Base-by-base conservation (phyloP, 2,329 filamentous ascomycete species). In the Epichloe bromicola region DNA sequence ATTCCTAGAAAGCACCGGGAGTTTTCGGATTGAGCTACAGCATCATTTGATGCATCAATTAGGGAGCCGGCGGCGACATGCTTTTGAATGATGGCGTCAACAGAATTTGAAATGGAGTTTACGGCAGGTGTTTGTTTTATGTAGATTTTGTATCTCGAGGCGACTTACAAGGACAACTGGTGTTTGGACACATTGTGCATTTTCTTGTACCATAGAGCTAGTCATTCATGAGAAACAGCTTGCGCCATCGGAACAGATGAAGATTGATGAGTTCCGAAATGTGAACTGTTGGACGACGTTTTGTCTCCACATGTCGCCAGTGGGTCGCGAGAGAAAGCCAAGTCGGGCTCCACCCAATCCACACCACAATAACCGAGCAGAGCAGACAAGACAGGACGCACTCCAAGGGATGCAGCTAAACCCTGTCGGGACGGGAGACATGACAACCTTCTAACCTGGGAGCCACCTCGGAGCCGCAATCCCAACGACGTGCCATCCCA, bases 361-460 rank as follows among this genome's bases (percentile, higher is more conserved):
- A 49, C 48, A 38, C 46, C 33, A 41, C 15, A 7, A 8, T 20
- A 20, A 20, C 20, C 20, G 20, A 20, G 20, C 20, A 20, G 20
- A 20, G 3, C 20, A 20, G 20, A 20, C 20, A 20, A 20, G 23
- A 26, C 23, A 26, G 23, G 23, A 26, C 23, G 23, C 23, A 26
- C 30, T 30, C 41, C 14, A 42, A 46, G 45, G 11, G 45, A 37
- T 43, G 46, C 43, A 47, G 48, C 51, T 56, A 56, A 53, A 48
- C 53, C 53, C 40, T 52, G 48, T 49, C 34, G 51, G 54, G 44
- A 49, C 40, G 47, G 48, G 37, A 20, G 39, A 49, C 30, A 36
- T 19, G 37, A 38, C 49, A 50, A 48, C 46, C 40, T 49, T 38
- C 36, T 20, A 49, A 38, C 42, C 44, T 37, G n/a, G 40, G 38